Conservation (phyloP, 108 stramenopile genomes). For the Cyclotella sp. region DNA sequence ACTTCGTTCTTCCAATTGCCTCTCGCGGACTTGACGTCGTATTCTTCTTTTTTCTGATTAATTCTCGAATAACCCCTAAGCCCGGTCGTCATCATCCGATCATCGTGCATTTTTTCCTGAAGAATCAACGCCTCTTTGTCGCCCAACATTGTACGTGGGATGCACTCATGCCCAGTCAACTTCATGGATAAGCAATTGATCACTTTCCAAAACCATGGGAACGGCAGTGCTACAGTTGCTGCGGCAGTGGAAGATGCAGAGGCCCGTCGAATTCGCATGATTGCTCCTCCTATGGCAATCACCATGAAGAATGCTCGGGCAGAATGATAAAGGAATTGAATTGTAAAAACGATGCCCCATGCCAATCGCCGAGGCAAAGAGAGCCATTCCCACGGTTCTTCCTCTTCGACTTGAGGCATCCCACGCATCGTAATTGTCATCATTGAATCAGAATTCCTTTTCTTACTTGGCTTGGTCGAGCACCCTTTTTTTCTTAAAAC, state of each 20-base stretch:
- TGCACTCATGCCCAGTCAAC: conserved; percentile 32
- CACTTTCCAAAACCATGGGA: conserved; percentile 50
- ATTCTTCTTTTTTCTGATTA: neutral
- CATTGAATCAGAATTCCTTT: neutral
- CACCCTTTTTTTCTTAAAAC: conserved; percentile 44
- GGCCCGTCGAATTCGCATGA: conserved; percentile 52
- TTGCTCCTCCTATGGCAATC: conserved; percentile 46
- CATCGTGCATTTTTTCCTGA: conserved; percentile 50
- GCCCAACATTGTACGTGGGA: conserved; percentile 50
- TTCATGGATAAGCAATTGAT: conserved; percentile 38
- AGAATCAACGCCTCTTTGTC: conserved; percentile 28
- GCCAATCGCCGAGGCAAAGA: conserved; percentile 12
- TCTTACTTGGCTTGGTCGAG: conserved; percentile 27
- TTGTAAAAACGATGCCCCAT: conserved; percentile 27
- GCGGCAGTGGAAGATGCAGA: conserved; percentile 44
- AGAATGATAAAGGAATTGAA: conserved; percentile 32
- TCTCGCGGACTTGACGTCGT: neutral
- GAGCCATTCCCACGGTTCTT: conserved; percentile 26
- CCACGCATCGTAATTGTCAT: conserved; percentile 2
- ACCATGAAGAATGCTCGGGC: conserved; percentile 34
- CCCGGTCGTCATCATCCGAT: conserved; percentile 37
- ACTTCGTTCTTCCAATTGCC: neutral
- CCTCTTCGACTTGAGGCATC: conserved; percentile 1
- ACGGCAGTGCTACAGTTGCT: conserved; percentile 29
- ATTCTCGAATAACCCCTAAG: conserved; percentile 43